phyloP scores from a whole-genome alignment of 2,329 filamentous ascomycete genomes.

The Claviceps purpurea region DNA sequence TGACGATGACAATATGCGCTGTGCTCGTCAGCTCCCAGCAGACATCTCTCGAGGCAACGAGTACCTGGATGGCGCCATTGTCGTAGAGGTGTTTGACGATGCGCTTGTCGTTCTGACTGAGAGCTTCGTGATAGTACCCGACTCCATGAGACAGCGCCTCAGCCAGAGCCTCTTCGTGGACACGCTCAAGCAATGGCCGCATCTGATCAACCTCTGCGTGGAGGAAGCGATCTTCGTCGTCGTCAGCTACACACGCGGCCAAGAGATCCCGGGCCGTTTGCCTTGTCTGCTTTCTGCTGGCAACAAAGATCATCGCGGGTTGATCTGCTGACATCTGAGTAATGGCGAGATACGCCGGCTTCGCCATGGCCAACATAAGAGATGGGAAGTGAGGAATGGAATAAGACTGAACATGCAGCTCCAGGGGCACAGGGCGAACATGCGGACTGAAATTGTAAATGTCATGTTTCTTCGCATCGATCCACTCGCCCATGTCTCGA shows the following conservation, averaged over 20 bases:
- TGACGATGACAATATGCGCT: conserved; percentile 84
- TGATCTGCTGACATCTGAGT: conserved; percentile 79
- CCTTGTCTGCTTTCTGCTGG: conserved; percentile 84
- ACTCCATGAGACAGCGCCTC: conserved; percentile 89
- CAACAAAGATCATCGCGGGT: conserved; percentile 83
- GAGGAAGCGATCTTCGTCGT: conserved; percentile 87
- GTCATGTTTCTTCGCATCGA: conserved; percentile 93
- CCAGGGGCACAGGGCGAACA: conserved; percentile 74
- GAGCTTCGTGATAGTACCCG: conserved; percentile 91
- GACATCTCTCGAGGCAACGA: conserved; percentile 66
- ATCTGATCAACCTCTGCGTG: conserved; percentile 75
- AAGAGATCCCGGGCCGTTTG: conserved; percentile 77
- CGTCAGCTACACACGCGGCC: conserved; percentile 74
- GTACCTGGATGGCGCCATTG: conserved; percentile 77
- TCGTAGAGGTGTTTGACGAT: conserved; percentile 89
- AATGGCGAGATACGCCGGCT: conserved; percentile 81
- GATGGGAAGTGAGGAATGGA: conserved; percentile 94
- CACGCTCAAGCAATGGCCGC: conserved; percentile 62
- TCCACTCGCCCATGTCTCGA: conserved; percentile 91
- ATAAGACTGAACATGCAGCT: conserved; percentile 91
- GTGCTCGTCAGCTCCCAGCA: conserved; percentile 89
- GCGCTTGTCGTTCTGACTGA: conserved; percentile 77
- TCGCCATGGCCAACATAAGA: conserved; percentile 96
- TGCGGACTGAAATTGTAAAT: conserved; percentile 98
- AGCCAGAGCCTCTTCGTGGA: conserved; percentile 76